These are phyloP conservation scores for Paraphaeosphaeria minitans DNA, from an alignment of 2,329 filamentous ascomycete species.

Conservation along the genomic window DNA sequence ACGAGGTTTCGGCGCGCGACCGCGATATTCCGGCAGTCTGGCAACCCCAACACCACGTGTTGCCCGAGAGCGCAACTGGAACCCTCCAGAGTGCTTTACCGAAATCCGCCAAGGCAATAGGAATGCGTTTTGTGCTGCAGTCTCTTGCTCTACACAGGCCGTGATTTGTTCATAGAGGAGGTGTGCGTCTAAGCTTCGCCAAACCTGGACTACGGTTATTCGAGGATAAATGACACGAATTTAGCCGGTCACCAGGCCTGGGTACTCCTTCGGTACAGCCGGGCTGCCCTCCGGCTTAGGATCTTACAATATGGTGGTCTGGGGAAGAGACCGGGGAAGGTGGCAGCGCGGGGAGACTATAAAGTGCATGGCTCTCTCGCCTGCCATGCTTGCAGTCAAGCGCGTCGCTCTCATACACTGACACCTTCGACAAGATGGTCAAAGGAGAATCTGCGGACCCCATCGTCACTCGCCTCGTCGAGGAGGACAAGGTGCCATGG, in stretches of 20 bases:
- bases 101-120: conserved; percentile 5
- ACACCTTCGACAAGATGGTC: conserved; percentile 30
- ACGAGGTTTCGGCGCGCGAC: not conserved
- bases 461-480: conserved; percentile 51
- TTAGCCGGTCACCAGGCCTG: conserved; percentile 14
- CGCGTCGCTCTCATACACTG: conserved; percentile 16
- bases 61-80: conserved; percentile 3
- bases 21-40: not conserved
- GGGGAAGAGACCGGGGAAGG: conserved; percentile 33
- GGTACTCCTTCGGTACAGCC: conserved; percentile 34
- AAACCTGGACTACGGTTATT: conserved; percentile 9
- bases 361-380: conserved; percentile 28
- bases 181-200: not conserved
- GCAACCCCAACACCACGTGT: conserved; percentile 11
- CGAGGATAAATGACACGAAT: conserved; percentile 17
- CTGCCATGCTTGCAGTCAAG: conserved; percentile 14
- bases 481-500: conserved; percentile 50
- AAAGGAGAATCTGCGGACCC: conserved; percentile 40
- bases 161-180: conserved; percentile 3
- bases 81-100: conserved; percentile 4
- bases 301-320: conserved; percentile 22
- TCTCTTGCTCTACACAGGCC: not conserved
- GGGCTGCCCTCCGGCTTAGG: conserved; percentile 29
- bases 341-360: conserved; percentile 21
- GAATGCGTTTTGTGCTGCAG: not conserved